Evolutionary conservation across 2,329 filamentous ascomycete genomes (phyloP).

Genomic region (Chrysoporthe puriensis): DNA sequence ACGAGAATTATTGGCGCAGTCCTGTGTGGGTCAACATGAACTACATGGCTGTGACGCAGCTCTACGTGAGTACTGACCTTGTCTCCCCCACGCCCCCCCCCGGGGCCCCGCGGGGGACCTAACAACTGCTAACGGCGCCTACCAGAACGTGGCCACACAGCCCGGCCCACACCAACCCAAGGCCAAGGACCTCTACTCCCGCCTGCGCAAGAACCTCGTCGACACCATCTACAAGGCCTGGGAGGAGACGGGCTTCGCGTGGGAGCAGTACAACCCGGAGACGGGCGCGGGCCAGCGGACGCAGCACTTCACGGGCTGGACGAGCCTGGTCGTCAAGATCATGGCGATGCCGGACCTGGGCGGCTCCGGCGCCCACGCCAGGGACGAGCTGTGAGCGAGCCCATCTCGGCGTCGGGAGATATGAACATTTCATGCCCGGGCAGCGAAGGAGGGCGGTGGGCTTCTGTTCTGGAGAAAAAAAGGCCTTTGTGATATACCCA

Average conservation of each 20-base stretch:
- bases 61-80: constrained; percentile 65
- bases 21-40: constrained; percentile 97
- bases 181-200: constrained; percentile 74
- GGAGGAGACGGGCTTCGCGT: constrained; percentile 91
- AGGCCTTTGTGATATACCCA: constrained; percentile 10
- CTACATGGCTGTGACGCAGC: constrained; percentile 79
- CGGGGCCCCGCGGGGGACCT: not conserved
- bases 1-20: constrained; percentile 95
- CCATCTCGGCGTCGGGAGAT: not conserved
- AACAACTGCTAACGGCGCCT: constrained; percentile 17
- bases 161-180: constrained; percentile 69
- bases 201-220: constrained; percentile 81
- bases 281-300: constrained; percentile 92
- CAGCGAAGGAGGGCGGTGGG: not conserved
- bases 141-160: constrained; percentile 65
- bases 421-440: not conserved
- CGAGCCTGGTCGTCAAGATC: constrained; percentile 95
- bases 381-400: constrained; percentile 52
- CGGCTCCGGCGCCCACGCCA: constrained; percentile 36
- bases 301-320: constrained; percentile 98
- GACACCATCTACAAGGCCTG: constrained; percentile 87
- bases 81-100: not conserved
- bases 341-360: constrained; percentile 86
- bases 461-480: not conserved
- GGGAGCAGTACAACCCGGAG: constrained; percentile 97